Base-by-base conservation (phyloP, 2,329 filamentous ascomycete genomes). In the Hypoxylon rubiginosum region DNA sequence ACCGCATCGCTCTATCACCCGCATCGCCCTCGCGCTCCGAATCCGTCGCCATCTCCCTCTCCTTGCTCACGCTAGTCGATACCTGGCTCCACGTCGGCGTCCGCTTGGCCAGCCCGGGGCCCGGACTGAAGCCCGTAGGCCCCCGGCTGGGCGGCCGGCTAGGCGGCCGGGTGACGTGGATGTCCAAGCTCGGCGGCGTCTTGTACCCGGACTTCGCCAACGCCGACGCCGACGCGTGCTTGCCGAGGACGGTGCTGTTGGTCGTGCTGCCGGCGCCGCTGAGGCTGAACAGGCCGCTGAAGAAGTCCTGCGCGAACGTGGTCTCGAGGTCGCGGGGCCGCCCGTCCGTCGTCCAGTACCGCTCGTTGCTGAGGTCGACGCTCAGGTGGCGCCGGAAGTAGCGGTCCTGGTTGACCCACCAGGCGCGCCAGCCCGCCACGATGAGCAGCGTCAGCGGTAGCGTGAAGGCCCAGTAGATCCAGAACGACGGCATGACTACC, bases 331-430 rank as follows among this genome's bases (percentile, higher is more conserved):
- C 73, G 9, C 82, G 76, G 46, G 81, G 81, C 61, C 76, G 78
- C 9, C 81, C 80, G 55, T 83, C 81, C 8, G 79, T 76, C 1
- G 82, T 84, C 82, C 82, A 83, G 77, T 81, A 83, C 9, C 80
- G 75, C 76, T 83, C 81, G 73, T 83, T 81, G 66, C 80, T 82
- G n/a, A 84, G 78, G 59, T 84, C 82, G 62, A 78, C 77, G 64
- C 80, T 82, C 8, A 83, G 74, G 64, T 83, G 82, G 3, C 80
- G 76, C 0, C 82, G 75, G 71, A 83, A 83, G 72, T 80, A 82
- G 1, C 82, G 77, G 69, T 84, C 82, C 69, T 83, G 82, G 9
- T 75, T 78, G 1, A 83, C 82, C 82, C 82, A 83, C 82, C 82
- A 83, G 0, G 79, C 80, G 4, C 82, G 80, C 82, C 82, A 84